phyloP scores from a whole-genome alignment of 2,329 filamentous ascomycete species.

The Fusarium sp. region DNA sequence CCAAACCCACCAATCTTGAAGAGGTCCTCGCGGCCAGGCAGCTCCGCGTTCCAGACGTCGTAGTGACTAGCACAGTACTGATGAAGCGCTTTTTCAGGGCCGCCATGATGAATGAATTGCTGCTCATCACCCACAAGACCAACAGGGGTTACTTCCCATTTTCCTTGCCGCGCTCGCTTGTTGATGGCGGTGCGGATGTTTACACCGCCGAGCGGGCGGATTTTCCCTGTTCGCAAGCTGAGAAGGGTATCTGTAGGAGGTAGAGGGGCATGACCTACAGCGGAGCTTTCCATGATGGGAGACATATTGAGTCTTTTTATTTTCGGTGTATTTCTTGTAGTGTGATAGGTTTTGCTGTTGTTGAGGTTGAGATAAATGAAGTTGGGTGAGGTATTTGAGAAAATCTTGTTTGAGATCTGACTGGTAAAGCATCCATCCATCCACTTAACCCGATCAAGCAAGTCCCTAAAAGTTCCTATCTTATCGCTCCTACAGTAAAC shows the following conservation, averaged over 20 bases:
- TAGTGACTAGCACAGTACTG: slow-evolving; percentile 39
- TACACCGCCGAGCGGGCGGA: slow-evolving; percentile 28
- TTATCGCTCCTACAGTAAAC: slow-evolving; percentile 1
- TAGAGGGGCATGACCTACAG: slow-evolving; percentile 28
- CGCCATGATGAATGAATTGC: slow-evolving; percentile 30
- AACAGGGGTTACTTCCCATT: slow-evolving; percentile 18
- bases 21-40: slow-evolving; percentile 23
- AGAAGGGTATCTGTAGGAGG: slow-evolving; percentile 32
- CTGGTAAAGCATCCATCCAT: slow-evolving; percentile 10
- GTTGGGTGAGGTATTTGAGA: slow-evolving; percentile 5
- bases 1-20: slow-evolving; percentile 37
- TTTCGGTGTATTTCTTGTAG: background rate
- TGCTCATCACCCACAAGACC: slow-evolving; percentile 39
- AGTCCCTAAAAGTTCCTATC: slow-evolving; percentile 8
- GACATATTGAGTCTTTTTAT: background rate
- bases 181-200: slow-evolving; percentile 40
- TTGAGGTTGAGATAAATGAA: background rate
- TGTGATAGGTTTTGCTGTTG: background rate
- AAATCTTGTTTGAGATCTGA: background rate
- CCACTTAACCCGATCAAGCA: slow-evolving; percentile 27
- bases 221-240: slow-evolving; percentile 36
- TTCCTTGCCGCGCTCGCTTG: slow-evolving; percentile 31
- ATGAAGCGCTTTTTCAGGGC: slow-evolving; percentile 34
- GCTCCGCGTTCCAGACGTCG: slow-evolving; percentile 30
- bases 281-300: slow-evolving; percentile 1